phyloP scores from a whole-genome alignment of 2,329 filamentous ascomycete species.

The Clonostachys byssicola region DNA sequence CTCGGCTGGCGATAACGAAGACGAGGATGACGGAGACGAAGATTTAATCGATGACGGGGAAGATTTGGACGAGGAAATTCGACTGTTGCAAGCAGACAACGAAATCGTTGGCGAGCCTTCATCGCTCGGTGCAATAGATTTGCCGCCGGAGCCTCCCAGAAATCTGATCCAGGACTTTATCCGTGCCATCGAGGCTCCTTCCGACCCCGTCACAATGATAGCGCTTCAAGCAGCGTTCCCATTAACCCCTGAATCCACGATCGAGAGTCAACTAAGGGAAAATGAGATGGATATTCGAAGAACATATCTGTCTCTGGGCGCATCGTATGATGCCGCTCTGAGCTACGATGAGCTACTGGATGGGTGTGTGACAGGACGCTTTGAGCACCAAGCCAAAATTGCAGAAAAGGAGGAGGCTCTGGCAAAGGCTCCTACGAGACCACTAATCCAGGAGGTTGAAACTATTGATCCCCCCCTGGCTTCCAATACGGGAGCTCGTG shows the following conservation, averaged over 20 bases:
- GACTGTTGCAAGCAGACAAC: constrained; percentile 34
- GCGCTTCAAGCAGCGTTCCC: constrained; percentile 40
- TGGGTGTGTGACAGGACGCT: constrained; percentile 10
- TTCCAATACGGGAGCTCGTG: too few relatives aligned
- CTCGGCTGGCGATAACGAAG: constrained; percentile 6
- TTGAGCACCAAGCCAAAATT: not conserved
- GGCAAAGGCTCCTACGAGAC: constrained; percentile 8
- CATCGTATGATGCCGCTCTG: constrained; percentile 21
- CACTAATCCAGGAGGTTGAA: constrained; percentile 19
- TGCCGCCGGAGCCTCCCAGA: too few relatives aligned
- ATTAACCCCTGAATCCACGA: constrained; percentile 22
- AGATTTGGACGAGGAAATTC: constrained; percentile 29
- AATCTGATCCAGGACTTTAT: not conserved
- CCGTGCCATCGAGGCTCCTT: not conserved
- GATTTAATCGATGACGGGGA: constrained; percentile 5
- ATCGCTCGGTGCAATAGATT: too few relatives aligned
- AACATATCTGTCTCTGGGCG: constrained; percentile 29
- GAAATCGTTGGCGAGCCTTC: constrained; percentile 14
- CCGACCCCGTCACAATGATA: not conserved
- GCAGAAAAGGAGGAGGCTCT: not conserved
- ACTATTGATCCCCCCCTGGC: not conserved
- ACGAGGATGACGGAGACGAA: constrained; percentile 5
- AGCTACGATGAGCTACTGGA: constrained; percentile 26
- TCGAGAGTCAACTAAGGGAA: constrained; percentile 27
- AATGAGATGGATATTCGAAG: constrained; percentile 24